Evolutionary conservation across 2,329 filamentous ascomycete genomes (phyloP), one percentile per base, ranked within the genome.

Genomic region (Penicillium sp.): DNA sequence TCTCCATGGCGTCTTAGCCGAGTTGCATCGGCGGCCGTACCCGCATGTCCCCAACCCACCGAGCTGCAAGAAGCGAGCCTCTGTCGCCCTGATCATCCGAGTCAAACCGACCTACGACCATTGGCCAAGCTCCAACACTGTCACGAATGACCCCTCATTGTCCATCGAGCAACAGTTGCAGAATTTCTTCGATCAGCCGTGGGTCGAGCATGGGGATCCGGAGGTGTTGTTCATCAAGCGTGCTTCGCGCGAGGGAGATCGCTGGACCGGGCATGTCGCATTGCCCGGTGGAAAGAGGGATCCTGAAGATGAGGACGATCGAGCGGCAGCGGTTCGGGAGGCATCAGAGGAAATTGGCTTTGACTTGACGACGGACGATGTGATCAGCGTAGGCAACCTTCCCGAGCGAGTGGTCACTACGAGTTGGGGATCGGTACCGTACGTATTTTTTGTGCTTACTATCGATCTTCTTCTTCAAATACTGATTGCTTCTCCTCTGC

Each of bases 151-250:
- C 51, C 58, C 63, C 6, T 68, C 66, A 49, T 63, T 68, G 57
- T 70, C 70, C 10, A 65, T 68, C 4, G 66, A 78, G 58, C 74
- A 82, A 42, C 78, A 81, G 42, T 63, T 88, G 38, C 76, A 84
- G 35, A 74, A 79, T 8, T 90, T 89, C 77, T 90, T 90, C 70
- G 76, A 79, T 1, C 86, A 88, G 67, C 73, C 82, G 16, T 91
- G 88, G 88, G 86, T 89, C 6, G 81, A 84, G 65, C 76, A 88
- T 71, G 87, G 87, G 26, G 85, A 88, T 62, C 85, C 88, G 0
- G 88, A 91, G 72, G 79, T 87, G n/a, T 79, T 90, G 3, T 90
- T 90, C 73, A 91, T 91, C 73, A 91, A 90, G 71, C 80, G 88
- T 49, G 85, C 88, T 2, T 82, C 87, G 4, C 80, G 88, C 40